Evolutionary conservation across 2,329 filamentous ascomycete genomes (phyloP).

Genomic region (Aspergillus tamarii): DNA sequence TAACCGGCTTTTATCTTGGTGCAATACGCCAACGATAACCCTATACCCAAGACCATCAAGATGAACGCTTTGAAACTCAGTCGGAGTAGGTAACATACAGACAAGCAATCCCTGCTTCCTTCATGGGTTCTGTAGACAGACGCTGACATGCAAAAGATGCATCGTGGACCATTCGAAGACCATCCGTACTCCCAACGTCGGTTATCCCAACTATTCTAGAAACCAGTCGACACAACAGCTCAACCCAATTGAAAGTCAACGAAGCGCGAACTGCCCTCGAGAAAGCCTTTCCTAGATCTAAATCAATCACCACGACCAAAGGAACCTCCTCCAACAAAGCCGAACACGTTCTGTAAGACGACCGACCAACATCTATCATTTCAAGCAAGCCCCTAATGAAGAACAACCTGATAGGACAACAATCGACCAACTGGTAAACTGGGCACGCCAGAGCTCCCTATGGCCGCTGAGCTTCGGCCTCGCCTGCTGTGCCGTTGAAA

Average conservation of each 20-base stretch:
- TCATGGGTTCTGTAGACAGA: background rate
- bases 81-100: background rate
- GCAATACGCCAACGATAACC: no score
- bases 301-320: background rate
- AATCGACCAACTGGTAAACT: slow-evolving; percentile 65
- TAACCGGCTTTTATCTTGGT: no score
- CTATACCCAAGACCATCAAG: background rate
- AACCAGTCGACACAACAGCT: background rate
- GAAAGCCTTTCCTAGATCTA: background rate
- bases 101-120: fast-evolving
- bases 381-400: background rate
- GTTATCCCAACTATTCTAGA: background rate
- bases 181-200: background rate
- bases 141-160: background rate
- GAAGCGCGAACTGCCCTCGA: background rate
- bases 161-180: background rate
- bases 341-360: background rate
- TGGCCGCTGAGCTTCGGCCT: slow-evolving; percentile 94
- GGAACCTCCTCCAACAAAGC: background rate
- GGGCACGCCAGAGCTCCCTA: slow-evolving; percentile 85
- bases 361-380: fast-evolving
- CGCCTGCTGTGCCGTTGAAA: slow-evolving; percentile 87
- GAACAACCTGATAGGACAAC: background rate
- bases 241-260: background rate
- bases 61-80: background rate